Evolutionary conservation across 1,284 basidiomycete genomes (phyloP).

Genomic region (Apiotrichum domesticum): DNA sequence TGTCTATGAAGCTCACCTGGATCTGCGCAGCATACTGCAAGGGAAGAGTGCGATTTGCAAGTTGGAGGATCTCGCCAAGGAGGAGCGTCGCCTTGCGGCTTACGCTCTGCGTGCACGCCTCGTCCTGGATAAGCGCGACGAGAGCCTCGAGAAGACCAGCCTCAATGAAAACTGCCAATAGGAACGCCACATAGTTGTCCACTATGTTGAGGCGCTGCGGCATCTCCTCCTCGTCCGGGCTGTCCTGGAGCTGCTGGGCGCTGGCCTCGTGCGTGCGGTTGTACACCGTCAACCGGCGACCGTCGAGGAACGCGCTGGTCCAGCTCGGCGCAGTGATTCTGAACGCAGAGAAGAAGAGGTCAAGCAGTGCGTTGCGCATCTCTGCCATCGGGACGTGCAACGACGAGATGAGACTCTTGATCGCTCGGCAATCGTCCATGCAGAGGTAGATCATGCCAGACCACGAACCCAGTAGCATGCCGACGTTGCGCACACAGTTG

Average conservation of each 20-base stretch:
- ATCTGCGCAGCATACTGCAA: conserved; percentile 71
- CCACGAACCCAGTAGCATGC: conserved; percentile 84
- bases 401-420: conserved; percentile 77
- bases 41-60: conserved; percentile 84
- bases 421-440: conserved; percentile 77
- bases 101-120: conserved; percentile 57
- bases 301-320: conserved; percentile 84
- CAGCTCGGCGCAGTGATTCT: conserved; percentile 84
- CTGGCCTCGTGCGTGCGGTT: conserved; percentile 35
- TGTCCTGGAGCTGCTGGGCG: conserved; percentile 29
- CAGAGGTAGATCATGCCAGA: conserved; percentile 91
- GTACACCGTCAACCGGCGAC: conserved; percentile 64
- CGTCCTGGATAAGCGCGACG: conserved; percentile 69
- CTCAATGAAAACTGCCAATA: conserved; percentile 78
- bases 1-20: conserved; percentile 54
- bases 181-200: conserved; percentile 88
- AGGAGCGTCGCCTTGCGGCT: conserved; percentile 78
- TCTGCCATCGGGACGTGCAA: conserved; percentile 81
- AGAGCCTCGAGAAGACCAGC: conserved; percentile 86
- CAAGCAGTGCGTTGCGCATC: conserved; percentile 84
- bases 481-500: conserved; percentile 69
- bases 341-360: conserved; percentile 90
- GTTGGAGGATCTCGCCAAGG: conserved; percentile 84
- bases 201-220: conserved; percentile 69
- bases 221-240: conserved; percentile 42